These are phyloP conservation scores for Cryomyces minteri DNA, from an alignment of 495 filamentous ascomycete species.

Conservation along the genomic window DNA sequence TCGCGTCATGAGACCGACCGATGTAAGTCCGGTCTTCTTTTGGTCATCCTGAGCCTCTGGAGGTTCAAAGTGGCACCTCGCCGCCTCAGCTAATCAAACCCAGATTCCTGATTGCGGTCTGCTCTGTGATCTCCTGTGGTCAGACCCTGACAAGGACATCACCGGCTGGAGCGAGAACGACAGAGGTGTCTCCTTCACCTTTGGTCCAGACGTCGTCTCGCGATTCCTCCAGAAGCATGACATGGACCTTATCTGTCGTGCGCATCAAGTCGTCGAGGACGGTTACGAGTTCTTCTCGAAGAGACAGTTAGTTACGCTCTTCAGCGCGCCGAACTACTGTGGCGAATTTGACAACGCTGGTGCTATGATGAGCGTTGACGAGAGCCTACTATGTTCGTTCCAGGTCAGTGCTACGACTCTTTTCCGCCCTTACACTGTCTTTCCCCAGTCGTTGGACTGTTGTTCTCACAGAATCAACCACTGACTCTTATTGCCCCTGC, in stretches of 20 bases:
- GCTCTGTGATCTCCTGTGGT: slow-evolving; percentile 95
- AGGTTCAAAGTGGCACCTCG: slow-evolving; percentile 1
- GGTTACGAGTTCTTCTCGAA: slow-evolving; percentile 99
- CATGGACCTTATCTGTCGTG: slow-evolving; percentile 98
- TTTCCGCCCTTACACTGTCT: neutral
- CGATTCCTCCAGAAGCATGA: slow-evolving; percentile 99
- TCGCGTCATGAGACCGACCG: slow-evolving; percentile 94
- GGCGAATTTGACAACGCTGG: slow-evolving; percentile 99
- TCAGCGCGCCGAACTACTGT: slow-evolving; percentile 98
- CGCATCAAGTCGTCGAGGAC: slow-evolving; percentile 97
- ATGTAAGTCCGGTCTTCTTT: slow-evolving; percentile 44
- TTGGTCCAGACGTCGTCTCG: slow-evolving; percentile 96
- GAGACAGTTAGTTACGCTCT: slow-evolving; percentile 89
- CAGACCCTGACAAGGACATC: slow-evolving; percentile 98
- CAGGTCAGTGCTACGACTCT: slow-evolving; percentile 44
- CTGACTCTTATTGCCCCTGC: slow-evolving; percentile 2
- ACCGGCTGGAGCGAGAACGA: slow-evolving; percentile 99
- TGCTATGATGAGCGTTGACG: slow-evolving; percentile 99
- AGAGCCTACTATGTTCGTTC: slow-evolving; percentile 96
- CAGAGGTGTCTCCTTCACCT: slow-evolving; percentile 95
- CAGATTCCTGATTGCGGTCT: slow-evolving; percentile 98
- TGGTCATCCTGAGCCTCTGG: neutral
- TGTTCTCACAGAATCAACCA: neutral
- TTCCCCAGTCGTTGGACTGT: neutral
- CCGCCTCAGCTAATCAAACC: slow-evolving; percentile 28